Percentiles rank a stretch among this genome's conserved stretches.
These are phyloP conservation scores for Thelephora terrestris DNA, from an alignment of 1,284 basidiomycete genomes.

Conservation along the genomic window DNA sequence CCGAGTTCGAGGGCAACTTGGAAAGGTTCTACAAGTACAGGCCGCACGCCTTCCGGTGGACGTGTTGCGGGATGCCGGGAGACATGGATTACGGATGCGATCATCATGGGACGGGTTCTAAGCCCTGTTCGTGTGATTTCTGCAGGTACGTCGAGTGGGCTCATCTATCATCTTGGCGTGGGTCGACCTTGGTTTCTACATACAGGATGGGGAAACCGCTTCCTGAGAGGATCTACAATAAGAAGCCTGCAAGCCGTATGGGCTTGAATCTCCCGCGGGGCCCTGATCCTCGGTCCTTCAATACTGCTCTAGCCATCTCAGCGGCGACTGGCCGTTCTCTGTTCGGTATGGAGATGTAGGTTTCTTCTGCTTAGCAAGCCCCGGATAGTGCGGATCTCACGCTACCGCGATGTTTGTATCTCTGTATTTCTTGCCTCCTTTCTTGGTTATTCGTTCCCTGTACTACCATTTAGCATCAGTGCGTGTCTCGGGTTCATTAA, in stretches of 20 bases:
- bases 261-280: slow-evolving; percentile 24
- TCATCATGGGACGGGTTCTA: slow-evolving; percentile 30
- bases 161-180: not conserved
- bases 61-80: slow-evolving; percentile 24
- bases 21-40: slow-evolving; percentile 20
- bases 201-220: slow-evolving; percentile 25
- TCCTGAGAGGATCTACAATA: slow-evolving; percentile 22
- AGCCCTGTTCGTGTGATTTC: slow-evolving; percentile 28
- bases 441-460: too few species aligned
- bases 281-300: slow-evolving; percentile 24
- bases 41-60: slow-evolving; percentile 26
- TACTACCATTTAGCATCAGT: too few species aligned
- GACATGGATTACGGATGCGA: slow-evolving; percentile 26
- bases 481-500: too few species aligned
- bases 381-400: too few species aligned
- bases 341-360: slow-evolving; percentile 15
- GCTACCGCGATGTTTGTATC: too few species aligned
- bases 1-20: slow-evolving; percentile 18
- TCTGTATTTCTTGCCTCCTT: too few species aligned
- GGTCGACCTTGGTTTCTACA: slow-evolving; percentile 3
- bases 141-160: slow-evolving; percentile 20
- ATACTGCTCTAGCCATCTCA: slow-evolving; percentile 12
- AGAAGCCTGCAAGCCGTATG: slow-evolving; percentile 17
- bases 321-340: slow-evolving; percentile 14
- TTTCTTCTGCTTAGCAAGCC: too few species aligned